These are phyloP conservation scores for Sisymbrium irio DNA, from an alignment of 345 rosid genomes.

Conservation along the genomic window DNA sequence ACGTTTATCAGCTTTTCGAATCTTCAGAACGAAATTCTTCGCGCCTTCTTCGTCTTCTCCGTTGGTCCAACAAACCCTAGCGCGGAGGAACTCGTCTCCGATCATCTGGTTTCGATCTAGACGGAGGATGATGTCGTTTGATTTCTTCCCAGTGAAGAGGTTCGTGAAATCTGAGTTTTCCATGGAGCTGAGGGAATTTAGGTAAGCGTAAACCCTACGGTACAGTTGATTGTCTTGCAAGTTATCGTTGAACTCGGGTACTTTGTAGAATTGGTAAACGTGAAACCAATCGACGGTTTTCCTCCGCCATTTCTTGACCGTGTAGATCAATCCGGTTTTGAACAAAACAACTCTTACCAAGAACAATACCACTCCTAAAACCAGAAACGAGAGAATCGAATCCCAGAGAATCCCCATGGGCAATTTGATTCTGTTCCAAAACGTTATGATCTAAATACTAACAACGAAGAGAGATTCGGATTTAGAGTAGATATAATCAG, in stretches of 20 bases:
- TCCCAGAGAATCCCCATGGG: slow-evolving; percentile 38
- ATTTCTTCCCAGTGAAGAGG: slow-evolving; percentile 64
- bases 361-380: slow-evolving; percentile 15
- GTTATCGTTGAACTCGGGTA: slow-evolving; percentile 66
- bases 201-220: slow-evolving; percentile 46
- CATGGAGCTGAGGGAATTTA: slow-evolving; percentile 59
- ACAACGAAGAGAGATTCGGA: background rate
- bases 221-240: slow-evolving; percentile 64
- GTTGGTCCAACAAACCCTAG: slow-evolving; percentile 72
- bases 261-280: slow-evolving; percentile 63
- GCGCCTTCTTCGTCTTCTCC: slow-evolving; percentile 18
- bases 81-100: slow-evolving; percentile 70
- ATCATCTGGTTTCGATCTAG: slow-evolving; percentile 63
- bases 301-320: slow-evolving; percentile 52
- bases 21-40: slow-evolving; percentile 52
- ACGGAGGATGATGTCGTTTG: slow-evolving; percentile 62
- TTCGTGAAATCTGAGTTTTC: slow-evolving; percentile 83
- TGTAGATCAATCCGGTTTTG: slow-evolving; percentile 54
- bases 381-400: slow-evolving; percentile 27
- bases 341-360: slow-evolving; percentile 44
- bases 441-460: background rate
- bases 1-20: slow-evolving; percentile 74
- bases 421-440: background rate
- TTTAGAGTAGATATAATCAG: background rate
- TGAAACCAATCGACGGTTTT: slow-evolving; percentile 48